These are phyloP conservation scores for Clitocybe nebularis DNA, from an alignment of 1,284 basidiomycete species.

Conservation along the genomic window DNA sequence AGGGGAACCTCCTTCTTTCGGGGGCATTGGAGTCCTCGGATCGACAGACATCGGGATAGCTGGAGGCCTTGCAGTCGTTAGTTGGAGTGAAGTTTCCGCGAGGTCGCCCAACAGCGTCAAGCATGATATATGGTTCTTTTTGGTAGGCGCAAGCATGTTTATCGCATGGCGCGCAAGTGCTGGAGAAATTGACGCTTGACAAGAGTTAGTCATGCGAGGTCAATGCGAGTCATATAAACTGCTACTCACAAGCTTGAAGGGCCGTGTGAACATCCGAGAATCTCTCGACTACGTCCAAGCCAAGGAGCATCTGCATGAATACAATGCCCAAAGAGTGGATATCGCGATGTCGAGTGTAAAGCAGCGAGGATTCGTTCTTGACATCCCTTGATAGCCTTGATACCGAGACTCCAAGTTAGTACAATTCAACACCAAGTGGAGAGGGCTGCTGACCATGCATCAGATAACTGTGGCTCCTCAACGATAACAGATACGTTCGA, in stretches of 20 bases:
- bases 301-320: slow-evolving; percentile 73
- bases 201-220: neutral
- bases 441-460: slow-evolving; percentile 44
- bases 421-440: too few species aligned
- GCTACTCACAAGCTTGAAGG: slow-evolving; percentile 37
- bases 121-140: slow-evolving; percentile 53
- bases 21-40: slow-evolving; percentile 45
- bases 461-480: slow-evolving; percentile 47
- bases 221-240: neutral
- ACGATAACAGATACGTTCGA: slow-evolving; percentile 29
- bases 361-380: slow-evolving; percentile 59
- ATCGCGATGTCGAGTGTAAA: slow-evolving; percentile 69
- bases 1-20: slow-evolving; percentile 43
- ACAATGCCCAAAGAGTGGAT: slow-evolving; percentile 73
- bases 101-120: slow-evolving; percentile 39
- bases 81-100: slow-evolving; percentile 30
- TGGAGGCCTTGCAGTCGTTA: slow-evolving; percentile 23
- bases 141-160: slow-evolving; percentile 58
- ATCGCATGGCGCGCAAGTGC: slow-evolving; percentile 45
- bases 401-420: neutral
- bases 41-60: slow-evolving; percentile 32
- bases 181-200: slow-evolving; percentile 47
- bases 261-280: slow-evolving; percentile 41
- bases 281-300: slow-evolving; percentile 55
- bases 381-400: slow-evolving; percentile 63